Base-by-base conservation (phyloP, 805 yeast genomes). In the Zygotorulaspora danielsina region DNA sequence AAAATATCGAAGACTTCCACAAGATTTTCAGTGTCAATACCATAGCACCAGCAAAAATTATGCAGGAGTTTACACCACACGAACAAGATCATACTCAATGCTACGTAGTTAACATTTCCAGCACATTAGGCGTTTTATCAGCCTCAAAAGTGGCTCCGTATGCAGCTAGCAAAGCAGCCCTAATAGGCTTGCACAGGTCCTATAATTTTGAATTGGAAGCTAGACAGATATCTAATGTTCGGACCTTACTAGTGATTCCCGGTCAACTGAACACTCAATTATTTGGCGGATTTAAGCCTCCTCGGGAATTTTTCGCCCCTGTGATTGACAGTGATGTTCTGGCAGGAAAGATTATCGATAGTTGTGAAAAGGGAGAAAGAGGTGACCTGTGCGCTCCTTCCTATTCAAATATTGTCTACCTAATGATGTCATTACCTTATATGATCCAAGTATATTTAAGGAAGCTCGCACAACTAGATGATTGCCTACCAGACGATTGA, bases 91-190 rank as follows among this genome's bases (percentile, higher is more conserved):
- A 53, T 5, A 63, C 70, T 31, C 69, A 93, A 34, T 90, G 95
- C 0, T 84, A 79, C 57, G 69, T 88, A 3, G 78, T 88, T 13
- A 84, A 86, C 5, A 66, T 89, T 19, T 84, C 93, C 0, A 84
- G 95, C 1, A 82, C 84, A 0, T 65, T 88, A 29, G 96, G 95
- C 0, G 75, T 82, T 38, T 71, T 83, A 64, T 75, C 87, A 2
- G 96, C 96, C 0, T 86, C 93, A 3, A 70, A 83, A 34, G 71
- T 68, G 9, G 80, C 81, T 32, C 83, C 81, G 0, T 89, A 89
- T 55, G 94, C 95, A 0, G 90, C 95, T 0, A 76, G 93, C 5
- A 89, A 89, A 57, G 82, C 95, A 0, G 93, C 95, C 0, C 59
- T 85, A 11, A 74, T 87, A 32, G 88, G 94, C 1, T 61, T 88